These are phyloP conservation scores for Prototheca cutis DNA, from an alignment of 163 green algal species.

Conservation along the genomic window DNA sequence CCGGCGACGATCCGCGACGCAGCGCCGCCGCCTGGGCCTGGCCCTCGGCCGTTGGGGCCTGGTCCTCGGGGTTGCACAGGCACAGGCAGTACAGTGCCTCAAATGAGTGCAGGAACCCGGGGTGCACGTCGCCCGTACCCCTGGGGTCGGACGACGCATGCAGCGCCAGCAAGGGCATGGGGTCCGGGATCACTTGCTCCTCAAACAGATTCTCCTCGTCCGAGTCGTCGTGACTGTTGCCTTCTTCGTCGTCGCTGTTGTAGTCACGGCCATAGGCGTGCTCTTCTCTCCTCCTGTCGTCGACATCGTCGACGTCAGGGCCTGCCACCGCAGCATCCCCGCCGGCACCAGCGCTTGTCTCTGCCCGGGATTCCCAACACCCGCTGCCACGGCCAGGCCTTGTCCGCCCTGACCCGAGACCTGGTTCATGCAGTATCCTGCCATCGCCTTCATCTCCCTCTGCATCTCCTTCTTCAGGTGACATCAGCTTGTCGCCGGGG, in stretches of 20 bases:
- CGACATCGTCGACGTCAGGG: too few relatives aligned
- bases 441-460: background rate
- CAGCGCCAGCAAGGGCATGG: background rate
- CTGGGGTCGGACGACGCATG: background rate
- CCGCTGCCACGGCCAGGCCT: too few relatives aligned
- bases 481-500: too few relatives aligned
- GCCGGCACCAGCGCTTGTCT: too few relatives aligned
- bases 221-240: background rate
- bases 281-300: too few relatives aligned
- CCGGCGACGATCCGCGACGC: too few relatives aligned
- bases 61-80: background rate
- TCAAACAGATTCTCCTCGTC: background rate
- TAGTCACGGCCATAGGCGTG: too few relatives aligned
- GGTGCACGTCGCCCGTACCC: background rate
- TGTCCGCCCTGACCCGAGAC: slow-evolving; percentile 1
- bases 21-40: background rate
- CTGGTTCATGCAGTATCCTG: too few relatives aligned
- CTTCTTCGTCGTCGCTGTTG: slow-evolving; percentile 13
- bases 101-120: slow-evolving; percentile 30
- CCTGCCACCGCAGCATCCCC: too few relatives aligned
- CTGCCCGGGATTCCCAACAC: too few relatives aligned
- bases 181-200: too few relatives aligned
- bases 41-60: background rate
- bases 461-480: background rate
- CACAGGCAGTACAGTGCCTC: slow-evolving; percentile 20